phyloP scores from a whole-genome alignment of 768 basidiomycete species.

The Leccinum olivaceopallidum region DNA sequence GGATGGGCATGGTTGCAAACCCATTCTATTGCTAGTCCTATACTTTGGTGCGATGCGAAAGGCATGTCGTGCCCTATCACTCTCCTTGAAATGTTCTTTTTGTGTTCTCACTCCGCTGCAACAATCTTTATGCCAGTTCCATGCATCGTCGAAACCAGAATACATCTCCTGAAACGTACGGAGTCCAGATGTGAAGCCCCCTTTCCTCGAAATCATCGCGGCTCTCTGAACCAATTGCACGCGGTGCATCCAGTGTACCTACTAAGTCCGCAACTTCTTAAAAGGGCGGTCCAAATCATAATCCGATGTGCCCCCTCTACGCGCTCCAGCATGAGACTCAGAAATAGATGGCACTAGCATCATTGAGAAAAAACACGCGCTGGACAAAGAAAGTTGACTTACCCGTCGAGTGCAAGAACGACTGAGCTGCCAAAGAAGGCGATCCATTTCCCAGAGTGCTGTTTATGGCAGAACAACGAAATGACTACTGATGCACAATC shows the following conservation, averaged over 20 bases:
- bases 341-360: no score
- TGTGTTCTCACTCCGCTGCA: neutral
- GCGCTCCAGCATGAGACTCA: no score
- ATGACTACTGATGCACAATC: neutral
- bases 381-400: neutral
- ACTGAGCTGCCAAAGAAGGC: neutral
- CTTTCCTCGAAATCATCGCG: no score
- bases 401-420: neutral
- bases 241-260: no score
- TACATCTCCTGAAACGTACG: no score
- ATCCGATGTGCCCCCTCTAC: no score
- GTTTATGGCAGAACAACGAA: neutral
- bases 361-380: neutral
- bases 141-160: no score
- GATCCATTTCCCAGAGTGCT: neutral
- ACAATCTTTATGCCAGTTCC: neutral
- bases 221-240: no score
- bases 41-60: neutral
- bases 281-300: no score
- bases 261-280: no score
- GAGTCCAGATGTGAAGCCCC: no score
- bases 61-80: neutral
- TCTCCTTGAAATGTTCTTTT: conserved; percentile 1
- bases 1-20: neutral
- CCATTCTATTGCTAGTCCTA: neutral